Evolutionary conservation across 331 rosid genomes (phyloP), one percentile per base, ranked within the genome.

Genomic region (Stylosanthes scabra): DNA sequence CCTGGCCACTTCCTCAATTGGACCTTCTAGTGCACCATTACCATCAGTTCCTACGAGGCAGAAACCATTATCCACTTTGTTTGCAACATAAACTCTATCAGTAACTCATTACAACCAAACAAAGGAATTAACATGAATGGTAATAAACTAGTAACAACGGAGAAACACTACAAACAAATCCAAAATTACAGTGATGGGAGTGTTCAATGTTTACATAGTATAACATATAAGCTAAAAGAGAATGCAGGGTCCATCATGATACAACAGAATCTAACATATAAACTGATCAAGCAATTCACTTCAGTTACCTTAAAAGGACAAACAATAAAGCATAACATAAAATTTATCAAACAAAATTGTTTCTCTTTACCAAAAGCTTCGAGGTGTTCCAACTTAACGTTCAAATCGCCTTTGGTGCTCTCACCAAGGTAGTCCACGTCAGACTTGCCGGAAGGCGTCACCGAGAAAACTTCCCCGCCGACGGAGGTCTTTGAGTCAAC

Each of bases 341-440:
- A 44, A 20, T 20, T 44, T 13, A 13, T 47, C 52, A 11, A 49
- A 47, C 3, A 14, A 15, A 45, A 14, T 58, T 59, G 47, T 0
- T 20, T 31, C 37, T 31, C 3, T 31, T 31, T 84, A 94, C 96
- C 94, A 64, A 89, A 89, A 69, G 92, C 82, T 11, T 86, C 84
- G 34, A 93, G 89, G 75, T 72, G 94, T 59, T 89, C 96, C 40
- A 80, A 58, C 80, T 91, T 89, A 63, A 93, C 82, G 68, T 93
- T 89, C 87, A 93, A 89, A 80, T 94, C 99, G 41, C 99, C 99
- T 78, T 88, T 91, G 60, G 99, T 94, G 80, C 96, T 94, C 75
- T 94, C 78, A 7, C 99, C 99, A 3, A 94, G 88, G 75, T 94
- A 94, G 75, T 94, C 99, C 72, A 94, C 91, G 10, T 88, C 99